Evolutionary conservation across 2,329 filamentous ascomycete species (phyloP), one percentile per base, ranked within the genome.

Genomic region (Xenoacremonium recifei): DNA sequence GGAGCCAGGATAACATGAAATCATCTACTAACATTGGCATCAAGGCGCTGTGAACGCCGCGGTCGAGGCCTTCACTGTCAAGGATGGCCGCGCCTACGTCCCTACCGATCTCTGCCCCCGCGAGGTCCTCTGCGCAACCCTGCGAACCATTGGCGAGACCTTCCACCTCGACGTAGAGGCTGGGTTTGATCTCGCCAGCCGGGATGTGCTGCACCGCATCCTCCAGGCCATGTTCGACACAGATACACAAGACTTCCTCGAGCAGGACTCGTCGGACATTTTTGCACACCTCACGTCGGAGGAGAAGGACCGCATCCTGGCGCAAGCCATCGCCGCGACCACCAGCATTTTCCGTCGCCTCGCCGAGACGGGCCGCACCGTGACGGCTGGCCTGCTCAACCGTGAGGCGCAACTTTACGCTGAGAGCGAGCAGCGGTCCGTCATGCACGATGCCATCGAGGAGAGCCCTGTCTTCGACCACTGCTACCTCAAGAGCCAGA

Each of bases 201-300:
- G 53, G 29, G 36, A 51, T 27, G 52, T 48, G 13, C 55, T 58
- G 12, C 55, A 58, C 30, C 55, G 53, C 42, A 48, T 58, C 11
- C 53, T 58, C 11, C 55, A 58, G 34, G 54, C 55, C 45, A 55
- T 54, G 39, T 58, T 58, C 35, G 53, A 57, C 47, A 55, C 51
- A 30, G 48, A 58, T 23, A 58, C 55, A 7, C 55, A 58, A 20
- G 37, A 37, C 4, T 51, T 47, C 20, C 47, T 58, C 3, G 55
- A 58, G 39, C 51, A 54, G 36, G 55, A 58, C 42, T 51, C 51
- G 9, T 57, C 55, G 6, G 48, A 58, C 21, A 53, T 57, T 39
- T 58, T 58, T 33, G 50, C 55, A 3, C 42, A 53, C 17, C 48
- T 58, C 3, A 44, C 37, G 44, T 44, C 50, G 11, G 54, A 48